A percentile compares a stretch with the other conserved stretches of the same genome.
Conservation (phyloP, 2,329 filamentous ascomycete genomes). For the Stylonectria norvegica region DNA sequence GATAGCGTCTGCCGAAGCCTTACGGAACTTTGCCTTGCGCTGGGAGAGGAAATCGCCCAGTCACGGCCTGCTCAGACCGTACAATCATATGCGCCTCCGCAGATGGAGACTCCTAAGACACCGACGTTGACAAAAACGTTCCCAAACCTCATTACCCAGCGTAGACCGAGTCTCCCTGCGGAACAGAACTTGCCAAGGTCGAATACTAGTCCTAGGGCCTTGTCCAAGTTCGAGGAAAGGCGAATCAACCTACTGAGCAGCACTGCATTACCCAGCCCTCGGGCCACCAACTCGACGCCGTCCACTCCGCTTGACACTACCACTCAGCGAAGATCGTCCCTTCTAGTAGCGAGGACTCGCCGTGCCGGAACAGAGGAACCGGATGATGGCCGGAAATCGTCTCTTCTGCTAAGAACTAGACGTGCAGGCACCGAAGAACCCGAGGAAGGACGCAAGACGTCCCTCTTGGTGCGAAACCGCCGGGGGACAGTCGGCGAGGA, state of each 20-base stretch:
- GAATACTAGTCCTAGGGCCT: conserved; percentile 44
- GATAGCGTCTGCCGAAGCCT: conserved; percentile 90
- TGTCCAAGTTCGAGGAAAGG: conserved; percentile 53
- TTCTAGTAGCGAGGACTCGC: conserved; percentile 45
- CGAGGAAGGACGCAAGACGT: conserved; percentile 44
- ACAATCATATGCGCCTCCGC: conserved; percentile 10
- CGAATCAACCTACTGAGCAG: conserved; percentile 46
- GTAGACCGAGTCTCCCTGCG: conserved; percentile 39
- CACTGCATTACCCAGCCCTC: conserved; percentile 45
- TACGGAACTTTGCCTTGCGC: conserved; percentile 84
- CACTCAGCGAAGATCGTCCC: conserved; percentile 49
- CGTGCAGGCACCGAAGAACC: conserved; percentile 47
- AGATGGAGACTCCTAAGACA: conserved; percentile 34
- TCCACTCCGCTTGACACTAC: conserved; percentile 39
- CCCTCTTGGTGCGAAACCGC: conserved; percentile 44
- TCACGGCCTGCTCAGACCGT: conserved; percentile 29
- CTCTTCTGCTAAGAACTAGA: conserved; percentile 43
- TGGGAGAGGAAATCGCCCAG: conserved; percentile 59
- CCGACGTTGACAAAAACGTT: conserved; percentile 45
- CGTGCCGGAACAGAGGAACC: conserved; percentile 49
- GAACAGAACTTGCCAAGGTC: conserved; percentile 39
- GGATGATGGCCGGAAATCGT: conserved; percentile 42
- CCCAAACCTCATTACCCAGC: conserved; percentile 33
- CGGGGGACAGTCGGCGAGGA: conserved; percentile 47
- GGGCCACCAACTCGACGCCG: conserved; percentile 38